Conservation (phyloP, 2,329 filamentous ascomycete species). For the Sporothrix pallida region DNA sequence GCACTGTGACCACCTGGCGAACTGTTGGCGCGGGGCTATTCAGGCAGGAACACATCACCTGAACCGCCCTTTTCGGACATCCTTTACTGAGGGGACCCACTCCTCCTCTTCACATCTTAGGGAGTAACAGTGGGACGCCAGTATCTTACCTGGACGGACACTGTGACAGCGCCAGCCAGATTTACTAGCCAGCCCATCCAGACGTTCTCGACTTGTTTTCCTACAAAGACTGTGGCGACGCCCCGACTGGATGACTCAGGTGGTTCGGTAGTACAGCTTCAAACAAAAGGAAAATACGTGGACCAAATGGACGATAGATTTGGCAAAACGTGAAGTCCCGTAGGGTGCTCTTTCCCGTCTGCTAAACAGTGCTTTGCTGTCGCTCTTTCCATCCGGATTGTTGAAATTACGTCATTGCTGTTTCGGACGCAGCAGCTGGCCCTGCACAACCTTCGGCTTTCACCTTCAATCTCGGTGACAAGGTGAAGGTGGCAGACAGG, state of each 20-base stretch:
- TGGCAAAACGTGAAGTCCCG: too few species aligned
- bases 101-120: neutral
- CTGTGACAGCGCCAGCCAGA: slow-evolving; percentile 10
- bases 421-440: slow-evolving; percentile 9
- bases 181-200: neutral
- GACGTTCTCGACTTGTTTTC: neutral
- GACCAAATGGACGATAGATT: too few species aligned
- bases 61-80: slow-evolving; percentile 4
- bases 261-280: neutral
- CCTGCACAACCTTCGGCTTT: slow-evolving; percentile 2
- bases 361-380: neutral
- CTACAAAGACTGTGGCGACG: neutral
- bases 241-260: slow-evolving; percentile 27
- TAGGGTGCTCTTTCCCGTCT: slow-evolving; percentile 5
- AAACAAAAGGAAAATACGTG: too few species aligned
- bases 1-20: slow-evolving; percentile 1
- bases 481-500: neutral
- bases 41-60: slow-evolving; percentile 25
- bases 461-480: slow-evolving; percentile 2
- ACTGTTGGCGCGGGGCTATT: neutral
- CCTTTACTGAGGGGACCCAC: slow-evolving; percentile 8
- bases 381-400: neutral
- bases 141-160: slow-evolving; percentile 12
- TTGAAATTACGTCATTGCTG: slow-evolving; percentile 27
- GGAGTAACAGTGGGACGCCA: neutral